A percentile compares a stretch with the other conserved stretches of the same genome.
These are phyloP conservation scores for Backusella circina DNA, from an alignment of 192 early-diverging fungal species.

Conservation along the genomic window DNA sequence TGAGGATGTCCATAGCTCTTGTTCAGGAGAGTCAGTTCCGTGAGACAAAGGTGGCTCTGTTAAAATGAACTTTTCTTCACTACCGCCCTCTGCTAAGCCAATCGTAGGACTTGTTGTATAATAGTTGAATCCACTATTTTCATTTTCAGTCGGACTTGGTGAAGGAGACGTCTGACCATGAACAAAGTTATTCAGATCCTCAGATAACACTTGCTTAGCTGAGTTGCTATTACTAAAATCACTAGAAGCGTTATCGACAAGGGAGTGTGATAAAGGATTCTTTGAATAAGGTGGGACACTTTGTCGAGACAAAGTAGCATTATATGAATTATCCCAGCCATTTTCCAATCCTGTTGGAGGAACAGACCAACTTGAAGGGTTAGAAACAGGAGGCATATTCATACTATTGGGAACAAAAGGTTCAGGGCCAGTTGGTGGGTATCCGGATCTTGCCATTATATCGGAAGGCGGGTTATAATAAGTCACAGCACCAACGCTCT, in stretches of 20 bases:
- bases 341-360: neutral
- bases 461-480: neutral
- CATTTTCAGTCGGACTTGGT: neutral
- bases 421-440: neutral
- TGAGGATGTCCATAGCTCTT: neutral
- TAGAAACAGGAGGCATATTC: neutral
- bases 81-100: neutral
- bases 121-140: neutral
- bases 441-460: neutral
- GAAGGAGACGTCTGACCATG: slow-evolving; percentile 1
- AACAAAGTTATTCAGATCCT: neutral
- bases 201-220: neutral
- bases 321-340: neutral
- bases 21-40: neutral
- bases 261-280: neutral
- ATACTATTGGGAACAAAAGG: neutral
- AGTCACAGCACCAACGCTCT: neutral
- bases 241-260: neutral
- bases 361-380: neutral
- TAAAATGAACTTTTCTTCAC: neutral
- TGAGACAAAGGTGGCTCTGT: neutral
- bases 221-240: neutral
- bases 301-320: neutral
- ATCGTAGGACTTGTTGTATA: neutral
- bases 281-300: slow-evolving; percentile 4